Evolutionary conservation across 2,329 filamentous ascomycete genomes (phyloP).

Genomic region (Massarina eburnea): DNA sequence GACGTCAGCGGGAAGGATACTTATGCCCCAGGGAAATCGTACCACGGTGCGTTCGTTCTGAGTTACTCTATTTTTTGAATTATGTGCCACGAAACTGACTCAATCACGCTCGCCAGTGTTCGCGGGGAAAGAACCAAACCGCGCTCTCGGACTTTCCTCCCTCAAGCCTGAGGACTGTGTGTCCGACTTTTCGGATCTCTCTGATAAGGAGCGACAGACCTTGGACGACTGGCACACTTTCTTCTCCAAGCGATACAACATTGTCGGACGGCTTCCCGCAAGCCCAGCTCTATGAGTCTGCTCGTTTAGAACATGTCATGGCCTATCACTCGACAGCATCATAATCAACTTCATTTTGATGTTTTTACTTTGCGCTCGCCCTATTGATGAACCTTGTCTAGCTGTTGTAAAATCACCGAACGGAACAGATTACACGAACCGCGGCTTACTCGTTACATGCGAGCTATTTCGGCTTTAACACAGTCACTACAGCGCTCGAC

Average conservation of each 20-base stretch:
- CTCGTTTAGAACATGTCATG: not conserved
- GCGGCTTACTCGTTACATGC: too few relatives aligned
- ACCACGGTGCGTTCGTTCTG: slow-evolving; percentile 68
- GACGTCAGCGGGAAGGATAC: slow-evolving; percentile 89
- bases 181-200: slow-evolving; percentile 79
- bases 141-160: slow-evolving; percentile 83
- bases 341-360: not conserved
- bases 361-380: not conserved
- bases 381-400: not conserved
- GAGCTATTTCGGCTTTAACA: too few relatives aligned
- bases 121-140: slow-evolving; percentile 92
- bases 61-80: not conserved
- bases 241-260: slow-evolving; percentile 95
- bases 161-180: slow-evolving; percentile 79
- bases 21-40: slow-evolving; percentile 80
- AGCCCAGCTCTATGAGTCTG: slow-evolving; percentile 8
- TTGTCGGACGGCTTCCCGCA: slow-evolving; percentile 61
- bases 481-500: too few relatives aligned
- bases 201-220: slow-evolving; percentile 80
- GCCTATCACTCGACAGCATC: not conserved
- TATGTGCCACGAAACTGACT: not conserved
- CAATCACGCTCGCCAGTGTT: slow-evolving; percentile 67
- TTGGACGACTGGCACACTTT: slow-evolving; percentile 94
- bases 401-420: too few relatives aligned
- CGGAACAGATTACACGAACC: too few relatives aligned